Evolutionary conservation across 768 basidiomycete species (phyloP).

Genomic region (Pilatotrama ljubarskyi): DNA sequence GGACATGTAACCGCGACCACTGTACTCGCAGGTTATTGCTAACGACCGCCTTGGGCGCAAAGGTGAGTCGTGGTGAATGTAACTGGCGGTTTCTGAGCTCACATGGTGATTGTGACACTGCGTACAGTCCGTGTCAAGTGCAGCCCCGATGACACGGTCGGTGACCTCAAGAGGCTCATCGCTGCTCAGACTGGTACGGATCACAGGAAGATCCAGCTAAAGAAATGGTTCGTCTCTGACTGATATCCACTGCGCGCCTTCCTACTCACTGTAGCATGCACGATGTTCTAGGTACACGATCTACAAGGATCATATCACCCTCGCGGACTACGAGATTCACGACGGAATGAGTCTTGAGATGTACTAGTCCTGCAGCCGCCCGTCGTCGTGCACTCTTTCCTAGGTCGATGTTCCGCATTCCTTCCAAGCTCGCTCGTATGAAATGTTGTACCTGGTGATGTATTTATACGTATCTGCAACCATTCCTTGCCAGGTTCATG

Average conservation of each 20-base stretch:
- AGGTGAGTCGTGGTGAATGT: slow-evolving; percentile 50
- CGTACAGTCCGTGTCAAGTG: slow-evolving; percentile 89
- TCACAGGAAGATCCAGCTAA: slow-evolving; percentile 80
- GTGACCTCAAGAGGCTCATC: slow-evolving; percentile 95
- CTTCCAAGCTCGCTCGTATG: background rate
- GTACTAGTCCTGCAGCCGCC: slow-evolving; percentile 49
- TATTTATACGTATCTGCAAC: slow-evolving; percentile 8
- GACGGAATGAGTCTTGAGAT: slow-evolving; percentile 94
- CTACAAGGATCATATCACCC: slow-evolving; percentile 95
- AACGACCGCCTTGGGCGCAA: slow-evolving; percentile 95
- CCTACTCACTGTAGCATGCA: background rate
- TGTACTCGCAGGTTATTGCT: slow-evolving; percentile 70
- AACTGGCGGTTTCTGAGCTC: background rate
- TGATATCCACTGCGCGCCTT: background rate
- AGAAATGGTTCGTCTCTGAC: slow-evolving; percentile 80
- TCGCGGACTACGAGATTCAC: slow-evolving; percentile 89
- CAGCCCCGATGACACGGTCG: slow-evolving; percentile 92
- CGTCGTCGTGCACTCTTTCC: background rate
- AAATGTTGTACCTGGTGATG: slow-evolving; percentile 15
- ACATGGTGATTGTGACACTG: background rate
- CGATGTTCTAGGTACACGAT: slow-evolving; percentile 72
- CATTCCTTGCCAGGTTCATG: no score
- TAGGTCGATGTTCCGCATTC: background rate
- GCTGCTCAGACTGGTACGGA: slow-evolving; percentile 95
- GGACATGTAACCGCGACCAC: background rate